Percentiles rank a stretch among this genome's conserved stretches.
Conservation (phyloP, 768 basidiomycete species). For the Mycena pura region DNA sequence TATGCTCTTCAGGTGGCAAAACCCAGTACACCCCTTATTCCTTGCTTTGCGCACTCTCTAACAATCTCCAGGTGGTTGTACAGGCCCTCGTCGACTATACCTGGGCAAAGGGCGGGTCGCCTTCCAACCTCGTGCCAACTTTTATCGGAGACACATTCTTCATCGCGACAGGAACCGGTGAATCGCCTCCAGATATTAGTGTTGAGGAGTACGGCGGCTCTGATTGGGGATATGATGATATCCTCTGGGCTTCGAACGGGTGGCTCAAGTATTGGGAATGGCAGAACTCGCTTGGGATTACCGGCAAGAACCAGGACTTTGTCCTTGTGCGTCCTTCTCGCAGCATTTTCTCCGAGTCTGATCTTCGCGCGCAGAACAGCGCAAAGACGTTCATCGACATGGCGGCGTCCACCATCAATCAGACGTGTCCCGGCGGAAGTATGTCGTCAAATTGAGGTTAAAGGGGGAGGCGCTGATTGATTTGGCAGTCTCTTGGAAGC, state of each 20-base stretch:
- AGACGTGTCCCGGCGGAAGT: constrained; percentile 13
- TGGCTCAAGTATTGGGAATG: constrained; percentile 1
- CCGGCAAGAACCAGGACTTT: background rate
- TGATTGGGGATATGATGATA: constrained; percentile 6
- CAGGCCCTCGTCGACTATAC: constrained; percentile 1
- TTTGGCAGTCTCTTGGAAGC: background rate
- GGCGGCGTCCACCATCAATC: background rate
- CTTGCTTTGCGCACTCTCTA: too few species aligned
- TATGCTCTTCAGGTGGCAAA: too few species aligned
- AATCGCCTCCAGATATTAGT: background rate
- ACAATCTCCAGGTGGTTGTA: background rate
- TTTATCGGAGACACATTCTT: background rate
- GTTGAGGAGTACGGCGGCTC: too few species aligned
- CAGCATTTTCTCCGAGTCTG: background rate
- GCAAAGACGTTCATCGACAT: constrained; percentile 3
- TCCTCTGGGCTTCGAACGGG: constrained; percentile 3
- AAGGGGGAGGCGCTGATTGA: background rate
- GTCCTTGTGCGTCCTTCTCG: background rate
- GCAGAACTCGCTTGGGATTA: background rate
- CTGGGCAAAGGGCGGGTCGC: background rate
- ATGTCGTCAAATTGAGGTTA: background rate
- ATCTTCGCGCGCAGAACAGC: background rate
- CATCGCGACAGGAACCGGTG: background rate
- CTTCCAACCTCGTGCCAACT: background rate
- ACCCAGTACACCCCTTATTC: too few species aligned